Evolutionary conservation across 768 basidiomycete genomes (phyloP).

Genomic region (Cyclocybe aegerita): DNA sequence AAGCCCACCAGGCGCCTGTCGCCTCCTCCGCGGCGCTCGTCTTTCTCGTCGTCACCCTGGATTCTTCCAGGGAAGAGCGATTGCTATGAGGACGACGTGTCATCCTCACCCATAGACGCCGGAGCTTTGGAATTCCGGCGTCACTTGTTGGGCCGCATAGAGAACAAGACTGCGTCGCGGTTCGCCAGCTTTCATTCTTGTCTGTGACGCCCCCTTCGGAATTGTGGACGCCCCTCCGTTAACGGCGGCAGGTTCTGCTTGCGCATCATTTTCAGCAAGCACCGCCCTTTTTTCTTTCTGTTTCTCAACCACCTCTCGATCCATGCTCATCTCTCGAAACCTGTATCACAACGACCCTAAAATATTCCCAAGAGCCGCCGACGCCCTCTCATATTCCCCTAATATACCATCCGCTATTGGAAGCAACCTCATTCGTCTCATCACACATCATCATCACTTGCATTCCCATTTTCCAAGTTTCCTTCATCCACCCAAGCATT

Average conservation of each 20-base stretch:
- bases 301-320: no score
- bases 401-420: no score
- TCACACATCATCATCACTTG: no score
- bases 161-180: constrained; percentile 32
- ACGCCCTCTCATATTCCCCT: no score
- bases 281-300: no score
- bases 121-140: constrained; percentile 37
- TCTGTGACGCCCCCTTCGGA: constrained; percentile 8
- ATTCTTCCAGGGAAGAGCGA: constrained; percentile 32
- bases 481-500: no score
- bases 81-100: constrained; percentile 27
- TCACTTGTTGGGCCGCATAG: constrained; percentile 40
- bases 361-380: no score
- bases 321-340: no score
- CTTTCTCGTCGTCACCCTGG: constrained; percentile 37
- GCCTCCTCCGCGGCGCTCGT: constrained; percentile 33
- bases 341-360: no score
- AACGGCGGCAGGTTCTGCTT: no score
- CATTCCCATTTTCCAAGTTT: no score
- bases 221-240: background rate
- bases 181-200: constrained; percentile 23
- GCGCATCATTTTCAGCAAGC: background rate
- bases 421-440: no score
- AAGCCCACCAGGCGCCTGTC: constrained; percentile 23
- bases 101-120: constrained; percentile 32